Conservation (phyloP, 805 yeast species). For the Nakazawaea ambrosiae region DNA sequence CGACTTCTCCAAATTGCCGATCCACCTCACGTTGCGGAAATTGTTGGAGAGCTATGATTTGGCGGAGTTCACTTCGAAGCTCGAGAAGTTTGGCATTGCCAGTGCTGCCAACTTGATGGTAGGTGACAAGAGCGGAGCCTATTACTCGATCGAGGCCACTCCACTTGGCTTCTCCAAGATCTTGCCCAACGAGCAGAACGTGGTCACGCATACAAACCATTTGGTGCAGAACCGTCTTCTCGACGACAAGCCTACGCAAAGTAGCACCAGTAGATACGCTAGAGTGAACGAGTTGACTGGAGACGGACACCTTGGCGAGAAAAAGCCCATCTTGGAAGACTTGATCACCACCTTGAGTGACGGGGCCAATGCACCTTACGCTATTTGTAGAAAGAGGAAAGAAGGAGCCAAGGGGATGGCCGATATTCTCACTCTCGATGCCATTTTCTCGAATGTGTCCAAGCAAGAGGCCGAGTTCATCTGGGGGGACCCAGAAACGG, state of each 20-base stretch:
- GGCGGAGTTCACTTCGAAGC: conserved; percentile 12
- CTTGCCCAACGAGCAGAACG: conserved; percentile 12
- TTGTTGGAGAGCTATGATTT: conserved; percentile 21
- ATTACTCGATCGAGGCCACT: conserved; percentile 17
- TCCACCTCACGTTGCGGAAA: conserved; percentile 28
- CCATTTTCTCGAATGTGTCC: conserved; percentile 10
- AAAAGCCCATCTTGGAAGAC: conserved; percentile 14
- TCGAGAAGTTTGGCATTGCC: conserved; percentile 16
- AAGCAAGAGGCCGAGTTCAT: conserved; percentile 9
- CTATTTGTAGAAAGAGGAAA: conserved; percentile 16
- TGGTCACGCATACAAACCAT: conserved; percentile 21
- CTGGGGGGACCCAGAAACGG: conserved; percentile 9
- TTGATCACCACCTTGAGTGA: conserved; percentile 18
- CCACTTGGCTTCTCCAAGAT: conserved; percentile 15
- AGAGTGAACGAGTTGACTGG: conserved; percentile 14
- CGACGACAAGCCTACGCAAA: conserved; percentile 13
- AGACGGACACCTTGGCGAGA: neutral
- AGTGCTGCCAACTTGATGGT: conserved; percentile 17
- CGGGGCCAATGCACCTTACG: conserved; percentile 12
- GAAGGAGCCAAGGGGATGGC: conserved; percentile 15
- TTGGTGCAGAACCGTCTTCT: conserved; percentile 5
- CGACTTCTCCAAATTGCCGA: conserved; percentile 23
- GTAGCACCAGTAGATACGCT: conserved; percentile 14
- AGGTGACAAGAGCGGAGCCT: conserved; percentile 17
- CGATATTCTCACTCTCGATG: conserved; percentile 10